Percentiles rank a stretch among this genome's conserved stretches.
Conservation (phyloP, 805 yeast genomes). For the Wickerhamiella kurtzmanii region DNA sequence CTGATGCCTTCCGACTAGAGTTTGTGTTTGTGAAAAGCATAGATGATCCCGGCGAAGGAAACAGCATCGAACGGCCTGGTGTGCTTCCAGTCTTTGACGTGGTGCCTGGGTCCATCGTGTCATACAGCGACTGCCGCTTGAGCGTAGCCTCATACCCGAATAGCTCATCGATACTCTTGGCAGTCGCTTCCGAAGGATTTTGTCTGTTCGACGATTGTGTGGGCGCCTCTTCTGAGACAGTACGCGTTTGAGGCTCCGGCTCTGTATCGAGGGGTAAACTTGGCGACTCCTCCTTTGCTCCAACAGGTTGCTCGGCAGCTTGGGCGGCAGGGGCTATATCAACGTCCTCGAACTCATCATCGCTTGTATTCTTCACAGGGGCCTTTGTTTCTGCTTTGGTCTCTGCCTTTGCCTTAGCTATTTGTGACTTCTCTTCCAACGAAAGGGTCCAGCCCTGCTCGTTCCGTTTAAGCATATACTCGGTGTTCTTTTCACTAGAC, state of each 20-base stretch:
- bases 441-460: conserved; percentile 79
- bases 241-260: too few relatives aligned
- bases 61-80: neutral
- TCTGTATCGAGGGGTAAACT: too few relatives aligned
- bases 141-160: conserved; percentile 19
- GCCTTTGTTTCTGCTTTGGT: conserved; percentile 22
- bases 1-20: conserved; percentile 11
- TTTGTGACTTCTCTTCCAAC: conserved; percentile 22
- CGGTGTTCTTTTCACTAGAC: conserved; percentile 69
- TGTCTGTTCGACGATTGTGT: too few relatives aligned
- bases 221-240: neutral
- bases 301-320: too few relatives aligned
- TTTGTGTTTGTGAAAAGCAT: conserved; percentile 1
- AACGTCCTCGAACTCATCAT: conserved; percentile 63
- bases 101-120: conserved; percentile 6
- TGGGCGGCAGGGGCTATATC: conserved; percentile 23
- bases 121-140: conserved; percentile 18
- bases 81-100: conserved; percentile 15
- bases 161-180: conserved; percentile 9
- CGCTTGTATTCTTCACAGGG: conserved; percentile 30
- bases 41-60: neutral
- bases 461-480: conserved; percentile 60
- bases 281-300: too few relatives aligned
- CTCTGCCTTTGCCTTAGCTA: conserved; percentile 4
- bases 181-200: conserved; percentile 5